Evolutionary conservation across 306 rosid species (phyloP).

Genomic region (Quercus variabilis): DNA sequence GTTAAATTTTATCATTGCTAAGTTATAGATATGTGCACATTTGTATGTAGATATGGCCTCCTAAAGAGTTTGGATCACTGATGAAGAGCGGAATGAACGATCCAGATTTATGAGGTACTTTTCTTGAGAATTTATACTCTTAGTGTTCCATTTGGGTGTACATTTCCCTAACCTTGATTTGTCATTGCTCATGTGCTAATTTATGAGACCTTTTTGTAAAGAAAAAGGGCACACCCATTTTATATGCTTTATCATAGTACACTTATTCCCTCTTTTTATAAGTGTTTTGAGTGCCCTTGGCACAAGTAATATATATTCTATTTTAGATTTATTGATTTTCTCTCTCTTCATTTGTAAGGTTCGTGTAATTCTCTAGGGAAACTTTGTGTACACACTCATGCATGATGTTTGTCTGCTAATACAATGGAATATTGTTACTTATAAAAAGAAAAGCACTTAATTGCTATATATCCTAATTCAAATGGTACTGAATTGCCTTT

Average conservation of each 20-base stretch:
- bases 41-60: slow-evolving; percentile 55
- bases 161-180: background rate
- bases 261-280: too few species aligned
- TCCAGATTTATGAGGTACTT: slow-evolving; percentile 32
- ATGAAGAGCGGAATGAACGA: slow-evolving; percentile 26
- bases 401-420: too few species aligned
- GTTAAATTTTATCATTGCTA: background rate
- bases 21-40: slow-evolving; percentile 1
- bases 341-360: too few species aligned
- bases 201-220: background rate
- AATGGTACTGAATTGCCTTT: background rate
- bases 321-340: too few species aligned
- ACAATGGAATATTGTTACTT: too few species aligned
- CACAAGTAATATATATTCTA: too few species aligned
- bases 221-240: background rate
- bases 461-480: too few species aligned
- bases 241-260: background rate
- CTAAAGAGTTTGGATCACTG: slow-evolving; percentile 57
- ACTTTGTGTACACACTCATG: too few species aligned
- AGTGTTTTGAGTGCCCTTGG: too few species aligned
- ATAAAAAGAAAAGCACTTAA: too few species aligned
- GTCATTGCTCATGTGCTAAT: background rate
- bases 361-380: too few species aligned
- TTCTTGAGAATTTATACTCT: background rate
- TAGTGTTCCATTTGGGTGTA: background rate